Evolutionary conservation across 441 rosid species (phyloP), one percentile per base, ranked within the genome.

Genomic region (Brassica balearica): DNA sequence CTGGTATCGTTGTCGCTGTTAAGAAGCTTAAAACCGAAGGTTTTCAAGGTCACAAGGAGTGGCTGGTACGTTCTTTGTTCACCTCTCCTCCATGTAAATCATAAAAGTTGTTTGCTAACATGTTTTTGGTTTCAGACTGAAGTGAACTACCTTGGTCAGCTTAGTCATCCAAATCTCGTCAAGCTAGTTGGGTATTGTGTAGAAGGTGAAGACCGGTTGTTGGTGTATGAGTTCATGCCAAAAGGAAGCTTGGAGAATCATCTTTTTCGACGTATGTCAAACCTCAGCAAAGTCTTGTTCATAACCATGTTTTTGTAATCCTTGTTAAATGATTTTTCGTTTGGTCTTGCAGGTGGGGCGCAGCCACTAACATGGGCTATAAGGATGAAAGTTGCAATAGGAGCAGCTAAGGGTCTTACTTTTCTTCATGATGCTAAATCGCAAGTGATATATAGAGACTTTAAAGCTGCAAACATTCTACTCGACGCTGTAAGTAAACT

Each of bases 1-100:
- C 86, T 5, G 90, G 92, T 55, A 85, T 87, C 77, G 90, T 88
- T 17, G 87, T 88, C 17, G 92, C 92, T 48, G 55, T 48, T 48
- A 48, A 48, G 55, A 48, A 48, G 55, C 55, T 48, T 48, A 48
- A 48, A n/a, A 48, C 55, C 1, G 55, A 48, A 48, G 55, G 55
- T 0, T 48, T 48, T 12, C 55, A 48, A 48, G 55, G 55, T 48
- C 55, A 48, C 1, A 48, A 48, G 17, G 55, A 48, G 55, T 48
- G 55, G 55, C 4, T 48, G 55, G 55, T 48, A 48, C 55, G 46
- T 2, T 38, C 46, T 38, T 43, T 48, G 6, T 48, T 43, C 53
- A 10, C 51, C 15, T 11, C 17, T 43, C 17, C 17, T 43, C 2
- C 51, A 11, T 43, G 5, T 48, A 48, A 25, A 48, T 48, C 53